Percentiles rank a stretch among this genome's conserved stretches.
Evolutionary conservation across 2,329 filamentous ascomycete species (phyloP).

Genomic region (Sarocladiaceae sp.): DNA sequence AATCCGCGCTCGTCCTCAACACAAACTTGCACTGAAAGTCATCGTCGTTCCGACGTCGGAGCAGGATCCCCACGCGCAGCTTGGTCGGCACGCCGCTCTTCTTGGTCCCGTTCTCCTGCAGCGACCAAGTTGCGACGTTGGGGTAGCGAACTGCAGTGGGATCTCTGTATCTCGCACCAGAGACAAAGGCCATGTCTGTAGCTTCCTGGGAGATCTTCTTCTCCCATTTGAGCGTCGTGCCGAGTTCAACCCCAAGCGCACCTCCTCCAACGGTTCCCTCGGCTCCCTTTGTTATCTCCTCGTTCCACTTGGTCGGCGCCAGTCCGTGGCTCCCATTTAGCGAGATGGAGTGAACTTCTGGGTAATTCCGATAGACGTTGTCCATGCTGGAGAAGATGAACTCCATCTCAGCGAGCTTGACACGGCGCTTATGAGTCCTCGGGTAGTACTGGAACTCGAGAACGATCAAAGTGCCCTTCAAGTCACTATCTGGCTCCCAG

Average conservation of each 20-base stretch:
- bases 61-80: not conserved
- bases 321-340: not conserved
- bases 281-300: not conserved
- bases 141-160: not conserved
- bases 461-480: not conserved
- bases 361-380: not conserved
- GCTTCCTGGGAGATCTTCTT: not conserved
- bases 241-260: not conserved
- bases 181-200: not conserved
- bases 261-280: not conserved
- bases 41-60: not conserved
- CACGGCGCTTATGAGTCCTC: not conserved
- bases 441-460: not conserved
- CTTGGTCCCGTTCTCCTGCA: not conserved
- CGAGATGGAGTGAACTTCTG: not conserved
- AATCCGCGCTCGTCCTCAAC: not conserved
- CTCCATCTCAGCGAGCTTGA: constrained; percentile 1
- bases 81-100: not conserved
- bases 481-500: not conserved
- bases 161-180: not conserved
- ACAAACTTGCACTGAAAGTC: not conserved
- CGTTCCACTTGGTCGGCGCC: not conserved
- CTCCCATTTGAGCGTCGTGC: constrained; percentile 3
- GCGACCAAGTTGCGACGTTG: not conserved
- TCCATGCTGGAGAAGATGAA: not conserved